These are phyloP conservation scores for Schwanniomyces polymorphus DNA, from an alignment of 805 yeast genomes.

Conservation along the genomic window DNA sequence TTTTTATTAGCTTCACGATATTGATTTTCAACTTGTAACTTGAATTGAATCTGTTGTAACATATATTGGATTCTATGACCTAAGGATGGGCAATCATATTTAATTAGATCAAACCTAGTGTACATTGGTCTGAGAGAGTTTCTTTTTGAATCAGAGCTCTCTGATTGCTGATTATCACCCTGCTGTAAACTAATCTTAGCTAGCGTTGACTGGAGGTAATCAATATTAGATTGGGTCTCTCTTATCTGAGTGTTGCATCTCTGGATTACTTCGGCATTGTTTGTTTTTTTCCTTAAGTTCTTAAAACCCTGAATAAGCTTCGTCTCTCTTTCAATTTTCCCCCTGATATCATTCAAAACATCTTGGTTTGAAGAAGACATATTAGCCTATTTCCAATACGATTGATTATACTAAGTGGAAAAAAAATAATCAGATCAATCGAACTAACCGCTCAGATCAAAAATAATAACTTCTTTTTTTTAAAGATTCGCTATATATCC, in stretches of 20 bases:
- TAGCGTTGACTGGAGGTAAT: slow-evolving; percentile 79
- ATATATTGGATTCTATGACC: slow-evolving; percentile 94
- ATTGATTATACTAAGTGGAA: not conserved
- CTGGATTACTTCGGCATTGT: slow-evolving; percentile 81
- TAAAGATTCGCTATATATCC: not conserved
- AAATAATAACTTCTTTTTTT: not conserved
- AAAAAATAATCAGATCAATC: not conserved
- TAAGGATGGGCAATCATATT: slow-evolving; percentile 90
- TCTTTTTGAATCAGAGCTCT: slow-evolving; percentile 4
- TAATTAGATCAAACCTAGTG: slow-evolving; percentile 76
- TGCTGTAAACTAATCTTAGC: slow-evolving; percentile 46
- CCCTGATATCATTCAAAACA: slow-evolving; percentile 64
- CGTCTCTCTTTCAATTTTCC: slow-evolving; percentile 84
- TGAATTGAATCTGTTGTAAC: slow-evolving; percentile 93
- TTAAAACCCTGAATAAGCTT: slow-evolving; percentile 88
- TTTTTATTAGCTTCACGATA: slow-evolving; percentile 92
- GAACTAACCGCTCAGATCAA: not conserved
- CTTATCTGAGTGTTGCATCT: slow-evolving; percentile 87
- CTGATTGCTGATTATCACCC: slow-evolving; percentile 1
- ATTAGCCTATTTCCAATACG: not conserved
- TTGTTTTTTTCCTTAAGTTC: slow-evolving; percentile 73
- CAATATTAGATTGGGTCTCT: slow-evolving; percentile 89
- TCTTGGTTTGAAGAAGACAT: slow-evolving; percentile 16
- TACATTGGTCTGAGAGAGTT: slow-evolving; percentile 42
- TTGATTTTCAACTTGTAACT: slow-evolving; percentile 90